Evolutionary conservation across 2,329 filamentous ascomycete genomes (phyloP).

Genomic region (Periconia macrospinosa): DNA sequence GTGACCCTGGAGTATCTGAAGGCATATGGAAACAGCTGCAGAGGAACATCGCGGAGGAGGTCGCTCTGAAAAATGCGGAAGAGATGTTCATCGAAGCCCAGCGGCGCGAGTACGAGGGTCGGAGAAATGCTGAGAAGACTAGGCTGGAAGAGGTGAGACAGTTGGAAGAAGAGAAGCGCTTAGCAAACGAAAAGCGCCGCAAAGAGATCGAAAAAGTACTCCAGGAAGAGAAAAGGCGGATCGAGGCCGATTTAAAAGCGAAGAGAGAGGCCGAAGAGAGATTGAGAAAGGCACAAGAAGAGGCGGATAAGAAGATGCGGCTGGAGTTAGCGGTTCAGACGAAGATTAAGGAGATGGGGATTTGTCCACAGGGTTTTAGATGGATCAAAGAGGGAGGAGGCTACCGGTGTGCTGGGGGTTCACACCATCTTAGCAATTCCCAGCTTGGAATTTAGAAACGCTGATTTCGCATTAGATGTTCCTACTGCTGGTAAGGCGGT

Average conservation of each 20-base stretch:
- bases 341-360: conserved; percentile 57
- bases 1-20: too few species aligned
- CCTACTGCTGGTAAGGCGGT: too few species aligned
- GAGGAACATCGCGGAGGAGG: conserved; percentile 2
- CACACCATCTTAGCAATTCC: conserved; percentile 56
- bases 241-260: conserved; percentile 30
- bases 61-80: conserved; percentile 7
- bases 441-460: background rate
- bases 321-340: conserved; percentile 36
- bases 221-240: conserved; percentile 17
- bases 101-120: background rate
- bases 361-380: conserved; percentile 59
- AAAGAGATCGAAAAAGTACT: conserved; percentile 37
- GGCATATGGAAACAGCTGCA: background rate
- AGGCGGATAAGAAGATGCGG: background rate
- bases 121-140: conserved; percentile 41
- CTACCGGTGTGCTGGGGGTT: conserved; percentile 65
- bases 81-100: conserved; percentile 1
- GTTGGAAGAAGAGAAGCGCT: conserved; percentile 54
- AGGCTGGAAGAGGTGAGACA: conserved; percentile 64
- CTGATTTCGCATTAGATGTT: too few species aligned
- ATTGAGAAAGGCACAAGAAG: conserved; percentile 15
- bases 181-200: conserved; percentile 31
- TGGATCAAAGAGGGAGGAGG: conserved; percentile 65
- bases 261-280: conserved; percentile 31